A percentile compares a stretch with the other conserved stretches of the same genome.
Evolutionary conservation across 352 stramenopile species (phyloP).

Genomic region (Phytophthora sp.): DNA sequence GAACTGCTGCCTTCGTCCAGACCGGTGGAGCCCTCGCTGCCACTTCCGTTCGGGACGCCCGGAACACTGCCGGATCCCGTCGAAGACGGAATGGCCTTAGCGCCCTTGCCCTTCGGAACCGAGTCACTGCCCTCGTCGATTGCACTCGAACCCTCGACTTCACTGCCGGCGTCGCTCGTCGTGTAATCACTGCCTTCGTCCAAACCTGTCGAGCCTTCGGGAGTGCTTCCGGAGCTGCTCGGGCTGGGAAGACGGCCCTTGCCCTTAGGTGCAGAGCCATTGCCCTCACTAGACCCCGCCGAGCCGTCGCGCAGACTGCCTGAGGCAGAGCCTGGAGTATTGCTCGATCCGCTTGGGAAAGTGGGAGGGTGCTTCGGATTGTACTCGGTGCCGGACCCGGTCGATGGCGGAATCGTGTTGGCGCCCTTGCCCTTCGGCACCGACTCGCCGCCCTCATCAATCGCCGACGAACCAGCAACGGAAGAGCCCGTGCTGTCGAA

Average conservation of each 20-base stretch:
- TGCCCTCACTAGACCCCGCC: not conserved
- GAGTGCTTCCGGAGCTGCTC: conserved; percentile 14
- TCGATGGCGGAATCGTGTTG: conserved; percentile 11
- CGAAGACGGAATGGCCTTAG: not conserved
- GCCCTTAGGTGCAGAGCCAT: not conserved
- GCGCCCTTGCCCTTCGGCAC: conserved; percentile 3
- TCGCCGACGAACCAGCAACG: conserved; percentile 11
- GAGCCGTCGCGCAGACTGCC: too few relatives aligned
- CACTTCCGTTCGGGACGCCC: not conserved
- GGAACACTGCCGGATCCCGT: conserved; percentile 2
- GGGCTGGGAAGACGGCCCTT: not conserved
- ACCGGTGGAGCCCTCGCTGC: too few relatives aligned
- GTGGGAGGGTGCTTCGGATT: conserved; percentile 1
- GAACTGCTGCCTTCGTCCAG: conserved; percentile 1
- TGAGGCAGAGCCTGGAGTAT: too few relatives aligned
- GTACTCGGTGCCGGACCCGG: not conserved
- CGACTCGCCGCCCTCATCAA: conserved; percentile 6
- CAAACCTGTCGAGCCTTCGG: not conserved
- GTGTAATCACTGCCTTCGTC: conserved; percentile 11
- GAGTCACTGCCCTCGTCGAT: conserved; percentile 13
- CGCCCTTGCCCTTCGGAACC: conserved; percentile 1
- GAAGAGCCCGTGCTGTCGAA: conserved; percentile 17
- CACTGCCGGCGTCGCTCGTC: conserved; percentile 1
- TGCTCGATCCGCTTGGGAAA: not conserved
- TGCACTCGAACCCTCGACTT: conserved; percentile 6